Evolutionary conservation across 495 filamentous ascomycete species (phyloP).

Genomic region (Penicillium angulare): DNA sequence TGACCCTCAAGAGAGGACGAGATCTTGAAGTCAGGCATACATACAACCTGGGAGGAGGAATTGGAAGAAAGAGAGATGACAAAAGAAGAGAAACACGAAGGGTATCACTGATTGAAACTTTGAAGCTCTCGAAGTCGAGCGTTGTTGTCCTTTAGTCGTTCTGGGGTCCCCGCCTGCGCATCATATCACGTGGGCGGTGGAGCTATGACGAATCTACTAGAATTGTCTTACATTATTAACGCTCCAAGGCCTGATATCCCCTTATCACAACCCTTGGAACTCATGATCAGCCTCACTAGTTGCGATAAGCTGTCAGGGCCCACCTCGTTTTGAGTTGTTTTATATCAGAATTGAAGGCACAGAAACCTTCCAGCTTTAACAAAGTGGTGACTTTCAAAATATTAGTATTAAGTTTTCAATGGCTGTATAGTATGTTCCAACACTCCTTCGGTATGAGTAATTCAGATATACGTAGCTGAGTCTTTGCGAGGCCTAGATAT

Average conservation of each 20-base stretch:
- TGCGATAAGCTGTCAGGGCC: neutral
- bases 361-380: no score
- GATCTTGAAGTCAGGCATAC: slow-evolving; percentile 72
- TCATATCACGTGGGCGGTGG: slow-evolving; percentile 40
- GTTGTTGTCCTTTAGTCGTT: slow-evolving; percentile 30
- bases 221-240: slow-evolving; percentile 7
- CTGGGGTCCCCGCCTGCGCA: slow-evolving; percentile 30
- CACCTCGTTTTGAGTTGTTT: neutral
- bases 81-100: slow-evolving; percentile 3
- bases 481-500: no score
- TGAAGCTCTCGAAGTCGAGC: neutral
- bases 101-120: slow-evolving; percentile 5
- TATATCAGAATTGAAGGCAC: neutral
- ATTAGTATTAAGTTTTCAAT: no score
- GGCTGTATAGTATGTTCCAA: no score
- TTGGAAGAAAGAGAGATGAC: neutral
- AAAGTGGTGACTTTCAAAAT: no score
- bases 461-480: no score
- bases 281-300: neutral
- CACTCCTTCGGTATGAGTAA: no score
- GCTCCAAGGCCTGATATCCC: neutral
- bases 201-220: slow-evolving; percentile 28
- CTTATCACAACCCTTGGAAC: neutral
- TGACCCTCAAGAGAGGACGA: slow-evolving; percentile 78
- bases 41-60: slow-evolving; percentile 23